Conservation (phyloP, 2,329 filamentous ascomycete genomes). For the Trichoderma sp. region DNA sequence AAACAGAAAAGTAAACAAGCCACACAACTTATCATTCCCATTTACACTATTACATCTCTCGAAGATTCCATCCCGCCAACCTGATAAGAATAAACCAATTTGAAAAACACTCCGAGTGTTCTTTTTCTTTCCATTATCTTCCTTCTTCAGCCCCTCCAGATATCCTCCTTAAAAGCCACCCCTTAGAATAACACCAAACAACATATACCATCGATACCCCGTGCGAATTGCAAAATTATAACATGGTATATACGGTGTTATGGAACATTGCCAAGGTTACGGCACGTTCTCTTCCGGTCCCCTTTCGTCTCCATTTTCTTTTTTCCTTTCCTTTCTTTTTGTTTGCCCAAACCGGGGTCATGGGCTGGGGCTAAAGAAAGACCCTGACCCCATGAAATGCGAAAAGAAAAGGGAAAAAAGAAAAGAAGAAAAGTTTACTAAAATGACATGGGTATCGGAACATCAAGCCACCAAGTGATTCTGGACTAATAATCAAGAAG, state of each 20-base stretch:
- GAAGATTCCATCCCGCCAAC: not conserved
- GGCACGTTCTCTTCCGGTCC: not conserved
- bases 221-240: not conserved
- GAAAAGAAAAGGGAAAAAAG: not conserved
- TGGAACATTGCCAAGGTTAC: not conserved
- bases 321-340: not conserved
- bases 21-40: not conserved
- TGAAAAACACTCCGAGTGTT: not conserved
- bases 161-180: not conserved
- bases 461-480: not conserved
- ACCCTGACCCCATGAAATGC: not conserved
- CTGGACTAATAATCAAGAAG: accelerated
- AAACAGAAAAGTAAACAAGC: not conserved
- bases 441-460: not conserved
- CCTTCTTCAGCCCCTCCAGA: too few species aligned
- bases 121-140: not conserved
- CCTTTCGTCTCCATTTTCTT: not conserved
- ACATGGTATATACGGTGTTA: not conserved
- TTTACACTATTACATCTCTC: not conserved
- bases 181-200: not conserved
- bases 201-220: not conserved
- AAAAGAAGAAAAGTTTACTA: not conserved
- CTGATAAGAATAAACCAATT: not conserved
- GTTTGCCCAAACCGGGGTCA: not conserved
- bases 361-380: not conserved